These are phyloP conservation scores for Leishmania turanica DNA, from an alignment of 208 protist species.

Conservation along the genomic window DNA sequence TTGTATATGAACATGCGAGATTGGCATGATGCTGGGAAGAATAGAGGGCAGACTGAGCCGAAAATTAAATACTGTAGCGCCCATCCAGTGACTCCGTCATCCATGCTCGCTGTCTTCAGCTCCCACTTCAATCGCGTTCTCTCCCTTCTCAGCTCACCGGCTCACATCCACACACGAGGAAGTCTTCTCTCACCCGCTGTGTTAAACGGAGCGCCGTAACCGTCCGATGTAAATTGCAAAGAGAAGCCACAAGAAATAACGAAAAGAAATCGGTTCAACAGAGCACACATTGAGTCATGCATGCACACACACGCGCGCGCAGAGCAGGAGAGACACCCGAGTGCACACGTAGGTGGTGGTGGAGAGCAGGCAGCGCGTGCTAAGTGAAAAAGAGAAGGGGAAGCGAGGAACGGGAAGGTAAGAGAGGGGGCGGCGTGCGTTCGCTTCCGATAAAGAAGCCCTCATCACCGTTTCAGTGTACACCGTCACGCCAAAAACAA, in stretches of 20 bases:
- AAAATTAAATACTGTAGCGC: not conserved
- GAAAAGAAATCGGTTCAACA: not conserved
- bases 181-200: not conserved
- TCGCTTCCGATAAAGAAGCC: not conserved
- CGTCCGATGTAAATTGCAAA: not conserved
- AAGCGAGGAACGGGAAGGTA: not conserved
- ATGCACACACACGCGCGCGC: no score
- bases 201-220: not conserved
- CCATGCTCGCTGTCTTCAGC: not conserved
- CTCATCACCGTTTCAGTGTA: not conserved
- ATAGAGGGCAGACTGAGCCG: not conserved
- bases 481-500: not conserved
- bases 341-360: not conserved
- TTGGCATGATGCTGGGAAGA: not conserved
- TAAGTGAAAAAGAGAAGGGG: not conserved
- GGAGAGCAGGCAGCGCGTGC: not conserved
- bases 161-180: not conserved
- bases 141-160: not conserved
- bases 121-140: not conserved
- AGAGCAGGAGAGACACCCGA: not conserved
- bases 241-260: not conserved
- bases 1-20: not conserved
- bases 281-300: not conserved
- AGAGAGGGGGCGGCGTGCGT: not conserved
- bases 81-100: not conserved